A percentile compares a stretch with the other conserved stretches of the same genome.
These are phyloP conservation scores for Backusella liffmaniae DNA, from an alignment of 192 early-diverging fungal species.

Conservation along the genomic window DNA sequence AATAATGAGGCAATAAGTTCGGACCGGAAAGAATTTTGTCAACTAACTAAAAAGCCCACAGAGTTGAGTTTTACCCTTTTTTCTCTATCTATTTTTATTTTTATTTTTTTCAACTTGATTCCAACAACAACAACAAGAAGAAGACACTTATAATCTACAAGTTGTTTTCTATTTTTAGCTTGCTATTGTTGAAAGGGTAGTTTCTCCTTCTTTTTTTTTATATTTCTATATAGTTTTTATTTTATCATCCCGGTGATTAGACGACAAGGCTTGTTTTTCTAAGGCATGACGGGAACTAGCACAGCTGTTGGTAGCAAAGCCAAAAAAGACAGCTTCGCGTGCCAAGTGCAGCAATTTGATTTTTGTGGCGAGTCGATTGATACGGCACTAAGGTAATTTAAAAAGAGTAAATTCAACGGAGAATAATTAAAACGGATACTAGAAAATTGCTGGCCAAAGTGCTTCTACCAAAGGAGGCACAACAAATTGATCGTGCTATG, in stretches of 20 bases:
- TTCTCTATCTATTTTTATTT: background rate
- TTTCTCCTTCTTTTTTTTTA: background rate
- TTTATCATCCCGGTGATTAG: conserved; percentile 1
- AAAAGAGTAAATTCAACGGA: background rate
- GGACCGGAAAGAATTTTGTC: too few species aligned
- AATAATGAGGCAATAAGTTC: too few species aligned
- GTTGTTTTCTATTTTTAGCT: too few species aligned
- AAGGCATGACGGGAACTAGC: background rate
- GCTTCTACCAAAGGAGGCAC: conserved; percentile 75
- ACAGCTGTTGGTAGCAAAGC: background rate
- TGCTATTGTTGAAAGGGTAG: too few species aligned
- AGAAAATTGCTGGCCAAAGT: conserved; percentile 73
- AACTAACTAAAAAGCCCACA: background rate
- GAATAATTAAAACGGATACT: conserved; percentile 4
- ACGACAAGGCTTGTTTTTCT: background rate
- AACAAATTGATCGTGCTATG: conserved; percentile 83
- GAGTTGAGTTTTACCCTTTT: background rate
- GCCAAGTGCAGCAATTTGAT: conserved; percentile 30
- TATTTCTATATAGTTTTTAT: background rate
- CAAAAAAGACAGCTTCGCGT: background rate
- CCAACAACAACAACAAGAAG: too few species aligned
- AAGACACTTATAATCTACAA: too few species aligned
- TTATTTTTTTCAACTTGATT: background rate
- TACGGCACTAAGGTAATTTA: conserved; percentile 33
- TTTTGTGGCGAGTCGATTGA: conserved; percentile 38